Base-by-base conservation (phyloP, 2,329 filamentous ascomycete species). In the Phoma herbarum region DNA sequence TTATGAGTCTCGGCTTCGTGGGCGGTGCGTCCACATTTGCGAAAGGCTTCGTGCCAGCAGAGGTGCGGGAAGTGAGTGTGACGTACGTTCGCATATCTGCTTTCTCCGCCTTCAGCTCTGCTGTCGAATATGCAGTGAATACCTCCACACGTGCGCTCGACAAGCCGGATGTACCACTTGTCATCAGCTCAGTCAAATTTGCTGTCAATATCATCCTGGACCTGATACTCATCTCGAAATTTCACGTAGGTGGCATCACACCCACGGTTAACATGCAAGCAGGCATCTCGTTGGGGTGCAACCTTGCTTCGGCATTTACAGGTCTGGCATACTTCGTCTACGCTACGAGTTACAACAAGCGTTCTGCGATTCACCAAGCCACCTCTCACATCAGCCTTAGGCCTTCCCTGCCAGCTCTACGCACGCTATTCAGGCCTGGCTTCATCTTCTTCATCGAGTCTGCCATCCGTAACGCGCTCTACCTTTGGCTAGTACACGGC, bases 401-500 rank as follows among this genome's bases (percentile, higher is more conserved):
- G 1, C 70, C 69, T 0, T 82, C 71, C 8, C 51, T 84, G 1
- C 63, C 64, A 0, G 79, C 82, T 0, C 75, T 91, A 0, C 66
- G 72, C 1, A 77, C 85, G 0, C 79, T 91, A 1, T 66, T 83
- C 1, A 79, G 80, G 1, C 88, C 89, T 0, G 88, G 88, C 0
- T 52, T 83, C 2, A 78, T 85, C 35, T 88, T 85, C 0, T 86
- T 91, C 37, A 44, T 76, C 7, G 89, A 92, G 68, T 91, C 88
- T 0, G 86, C 85, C 0, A 75, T 91, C 4, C 81, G 89, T 7
- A 92, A 92, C 61, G 82, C 86, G 0, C 78, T 92, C 0, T 92
- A 92, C 59, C 82, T 92, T 0, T 92, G 88, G 89, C 80, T 92
- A 0, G 83, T 92, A 0, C 83, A 78, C 51, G 85, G 82, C 4